Evolutionary conservation across 805 yeast species (phyloP).

Genomic region (Torulaspora maleeae): DNA sequence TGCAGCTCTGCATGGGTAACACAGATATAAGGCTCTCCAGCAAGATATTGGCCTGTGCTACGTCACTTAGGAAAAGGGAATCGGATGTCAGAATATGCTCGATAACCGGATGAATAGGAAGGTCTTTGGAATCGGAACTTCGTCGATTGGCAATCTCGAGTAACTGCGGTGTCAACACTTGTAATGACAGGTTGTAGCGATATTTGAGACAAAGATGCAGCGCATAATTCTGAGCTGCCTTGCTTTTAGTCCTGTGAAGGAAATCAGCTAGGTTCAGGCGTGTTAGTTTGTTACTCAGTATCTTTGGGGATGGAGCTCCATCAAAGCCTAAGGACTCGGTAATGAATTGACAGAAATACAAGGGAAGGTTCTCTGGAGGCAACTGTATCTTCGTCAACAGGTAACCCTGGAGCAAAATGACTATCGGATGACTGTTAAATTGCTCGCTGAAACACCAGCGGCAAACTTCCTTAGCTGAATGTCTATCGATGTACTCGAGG

Average conservation of each 20-base stretch:
- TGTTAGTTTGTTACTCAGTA: conserved; percentile 14
- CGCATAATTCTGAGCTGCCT: conserved; percentile 12
- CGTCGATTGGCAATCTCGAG: background rate
- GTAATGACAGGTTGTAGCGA: conserved; percentile 7
- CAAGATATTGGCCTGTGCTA: background rate
- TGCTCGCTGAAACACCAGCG: conserved; percentile 18
- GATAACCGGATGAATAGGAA: background rate
- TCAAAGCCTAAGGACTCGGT: background rate
- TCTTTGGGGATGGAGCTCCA: conserved; percentile 3
- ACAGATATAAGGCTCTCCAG: background rate
- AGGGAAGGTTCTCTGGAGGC: conserved; percentile 6
- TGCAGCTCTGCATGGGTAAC: conserved; percentile 2
- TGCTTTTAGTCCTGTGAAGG: conserved; percentile 9
- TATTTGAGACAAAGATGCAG: conserved; percentile 11
- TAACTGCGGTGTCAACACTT: background rate
- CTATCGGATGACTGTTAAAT: background rate
- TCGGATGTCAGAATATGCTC: background rate
- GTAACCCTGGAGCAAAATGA: conserved; percentile 20
- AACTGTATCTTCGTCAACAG: conserved; percentile 10
- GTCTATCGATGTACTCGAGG: conserved; percentile 16
- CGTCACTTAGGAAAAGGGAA: background rate
- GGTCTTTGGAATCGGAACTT: background rate
- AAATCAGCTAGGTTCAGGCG: conserved; percentile 24
- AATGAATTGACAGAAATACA: conserved; percentile 5
- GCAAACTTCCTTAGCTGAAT: conserved; percentile 21